Evolutionary conservation across 1,284 basidiomycete genomes (phyloP), one percentile per base, ranked within the genome.

Genomic region (Rhodotorula sp.): DNA sequence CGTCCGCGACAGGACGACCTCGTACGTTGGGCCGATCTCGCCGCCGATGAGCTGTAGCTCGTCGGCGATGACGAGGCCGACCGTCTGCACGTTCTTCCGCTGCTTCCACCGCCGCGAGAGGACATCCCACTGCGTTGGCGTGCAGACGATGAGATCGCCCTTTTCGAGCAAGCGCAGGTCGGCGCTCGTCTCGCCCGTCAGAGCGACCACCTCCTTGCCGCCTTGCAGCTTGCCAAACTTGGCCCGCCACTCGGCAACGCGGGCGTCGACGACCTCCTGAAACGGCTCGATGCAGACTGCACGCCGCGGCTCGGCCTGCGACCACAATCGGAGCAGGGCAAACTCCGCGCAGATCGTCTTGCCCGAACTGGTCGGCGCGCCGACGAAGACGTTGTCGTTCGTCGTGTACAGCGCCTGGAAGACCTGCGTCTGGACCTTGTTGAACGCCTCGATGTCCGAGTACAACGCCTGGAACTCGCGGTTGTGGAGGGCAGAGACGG

Each of bases 371-470:
- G 94, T 94, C 0, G 96, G 95, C 0, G 94, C 95, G 32, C 94
- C 94, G 67, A 99, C 88, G 78, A 99, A 92, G 52, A 95, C 89
- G 77, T 94, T 96, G 79, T 98, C 94, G 79, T 98, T 94, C 0
- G 92, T 90, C 0, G 92, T 94, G 81, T 95, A 99, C 0, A 99
- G 84, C 0, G 94, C 93, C 76, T 98, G 95, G 88, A 98, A 99
- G 48, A 96, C 93, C 82, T 99, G 96, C 0, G 94, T 99, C 80
- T 99, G 96, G 74, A 98, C 96, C 83, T 97, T 98, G 86, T 99
- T 99, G 85, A 98, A 97, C 49, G 68, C 59, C 73, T 95, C 89
- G 52, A 75, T 54, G 24, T 85, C 86, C 0, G 88, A 86, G 80
- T 96, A 99, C 54, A 97, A 86, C 8, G 84, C 83, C 79, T 98